Conservation (phyloP, 148 eudicot genomes). For the Linanthus parryae region DNA sequence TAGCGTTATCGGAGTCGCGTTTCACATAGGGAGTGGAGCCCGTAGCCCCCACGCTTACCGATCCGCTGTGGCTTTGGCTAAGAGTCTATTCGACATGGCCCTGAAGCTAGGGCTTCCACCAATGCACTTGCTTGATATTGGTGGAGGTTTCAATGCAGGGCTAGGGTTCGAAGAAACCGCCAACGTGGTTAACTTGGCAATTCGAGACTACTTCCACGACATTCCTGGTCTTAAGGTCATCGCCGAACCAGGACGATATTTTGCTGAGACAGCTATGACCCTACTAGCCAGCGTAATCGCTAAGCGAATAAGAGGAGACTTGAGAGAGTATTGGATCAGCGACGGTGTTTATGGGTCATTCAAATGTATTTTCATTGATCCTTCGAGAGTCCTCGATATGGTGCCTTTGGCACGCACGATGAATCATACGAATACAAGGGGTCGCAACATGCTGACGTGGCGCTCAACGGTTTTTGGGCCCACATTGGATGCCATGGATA, state of each 20-base stretch:
- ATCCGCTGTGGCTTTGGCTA: slow-evolving; percentile 4
- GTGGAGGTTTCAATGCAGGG: slow-evolving; percentile 11
- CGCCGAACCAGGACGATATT: slow-evolving; percentile 8
- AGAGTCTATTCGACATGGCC: slow-evolving; percentile 9
- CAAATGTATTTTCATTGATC: not conserved
- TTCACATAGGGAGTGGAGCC: slow-evolving; percentile 7
- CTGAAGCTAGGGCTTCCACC: slow-evolving; percentile 2
- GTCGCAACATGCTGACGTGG: not conserved
- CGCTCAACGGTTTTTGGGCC: slow-evolving; percentile 13
- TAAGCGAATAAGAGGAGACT: slow-evolving; percentile 2
- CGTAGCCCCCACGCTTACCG: not conserved
- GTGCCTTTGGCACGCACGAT: not conserved
- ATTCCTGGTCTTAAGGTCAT: not conserved
- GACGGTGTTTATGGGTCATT: slow-evolving; percentile 6
- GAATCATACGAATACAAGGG: too few relatives aligned
- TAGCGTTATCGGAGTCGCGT: slow-evolving; percentile 14
- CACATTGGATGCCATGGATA: slow-evolving; percentile 6
- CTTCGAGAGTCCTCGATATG: not conserved
- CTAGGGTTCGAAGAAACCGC: not conserved
- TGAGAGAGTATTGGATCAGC: slow-evolving; percentile 7
- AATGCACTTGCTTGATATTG: slow-evolving; percentile 15
- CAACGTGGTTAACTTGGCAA: not conserved
- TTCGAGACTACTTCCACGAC: not conserved
- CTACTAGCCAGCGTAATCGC: not conserved
- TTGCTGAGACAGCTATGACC: slow-evolving; percentile 11